phyloP scores from a whole-genome alignment of 1,284 basidiomycete genomes.

The Moniliophthora roreri region DNA sequence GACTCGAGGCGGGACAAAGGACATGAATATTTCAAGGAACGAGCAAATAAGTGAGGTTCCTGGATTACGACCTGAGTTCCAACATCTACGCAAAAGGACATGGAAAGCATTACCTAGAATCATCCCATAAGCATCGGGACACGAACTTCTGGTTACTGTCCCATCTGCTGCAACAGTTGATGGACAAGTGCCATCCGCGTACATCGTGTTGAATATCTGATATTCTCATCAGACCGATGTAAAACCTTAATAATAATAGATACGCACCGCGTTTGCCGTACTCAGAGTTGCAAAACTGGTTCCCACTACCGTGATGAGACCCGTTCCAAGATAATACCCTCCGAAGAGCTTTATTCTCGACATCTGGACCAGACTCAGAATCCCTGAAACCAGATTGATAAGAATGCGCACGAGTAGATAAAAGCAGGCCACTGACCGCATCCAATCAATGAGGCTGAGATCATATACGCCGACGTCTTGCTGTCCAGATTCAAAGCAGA shows the following conservation, averaged over 20 bases:
- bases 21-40: constrained; percentile 78
- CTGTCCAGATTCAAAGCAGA: constrained; percentile 57
- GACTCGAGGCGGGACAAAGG: constrained; percentile 67
- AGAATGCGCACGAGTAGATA: background rate
- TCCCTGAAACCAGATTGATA: constrained; percentile 41
- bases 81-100: constrained; percentile 12
- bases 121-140: constrained; percentile 81
- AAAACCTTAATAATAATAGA: no score
- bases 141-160: constrained; percentile 56
- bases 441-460: constrained; percentile 78
- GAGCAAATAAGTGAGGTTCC: constrained; percentile 80
- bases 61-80: constrained; percentile 20
- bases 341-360: constrained; percentile 61
- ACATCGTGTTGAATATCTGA: constrained; percentile 69
- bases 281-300: constrained; percentile 83
- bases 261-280: constrained; percentile 65
- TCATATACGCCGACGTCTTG: constrained; percentile 73
- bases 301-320: constrained; percentile 82
- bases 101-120: constrained; percentile 53
- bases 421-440: constrained; percentile 48
- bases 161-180: constrained; percentile 60
- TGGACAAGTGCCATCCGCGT: constrained; percentile 77
- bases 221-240: background rate
- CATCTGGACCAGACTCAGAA: constrained; percentile 77
- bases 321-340: constrained; percentile 73